A percentile compares a stretch with the other conserved stretches of the same genome.
Evolutionary conservation across 352 stramenopile genomes (phyloP).

Genomic region (Plasmopara viticola): DNA sequence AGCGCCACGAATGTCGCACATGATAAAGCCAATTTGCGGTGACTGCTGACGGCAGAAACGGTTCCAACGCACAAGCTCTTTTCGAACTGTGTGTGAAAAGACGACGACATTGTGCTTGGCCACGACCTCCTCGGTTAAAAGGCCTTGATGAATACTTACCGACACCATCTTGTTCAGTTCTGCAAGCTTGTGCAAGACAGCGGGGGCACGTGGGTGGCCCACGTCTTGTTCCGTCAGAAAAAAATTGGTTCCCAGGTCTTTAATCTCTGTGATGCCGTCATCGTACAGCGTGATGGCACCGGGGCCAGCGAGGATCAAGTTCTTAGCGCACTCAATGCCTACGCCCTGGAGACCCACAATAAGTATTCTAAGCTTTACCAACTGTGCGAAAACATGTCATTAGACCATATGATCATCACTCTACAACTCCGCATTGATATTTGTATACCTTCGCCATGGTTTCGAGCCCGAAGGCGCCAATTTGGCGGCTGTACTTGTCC

Average conservation of each 20-base stretch:
- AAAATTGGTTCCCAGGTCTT: slow-evolving; percentile 91
- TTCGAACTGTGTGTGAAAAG: slow-evolving; percentile 68
- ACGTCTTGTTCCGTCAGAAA: slow-evolving; percentile 85
- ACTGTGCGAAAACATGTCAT: slow-evolving; percentile 18
- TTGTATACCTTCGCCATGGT: slow-evolving; percentile 87
- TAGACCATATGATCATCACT: neutral
- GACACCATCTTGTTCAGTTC: slow-evolving; percentile 90
- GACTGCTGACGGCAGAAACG: slow-evolving; percentile 78
- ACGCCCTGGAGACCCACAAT: slow-evolving; percentile 83
- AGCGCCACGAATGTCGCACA: slow-evolving; percentile 67
- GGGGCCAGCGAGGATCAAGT: slow-evolving; percentile 88
- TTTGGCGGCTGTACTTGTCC: slow-evolving; percentile 92
- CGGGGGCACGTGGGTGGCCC: slow-evolving; percentile 49
- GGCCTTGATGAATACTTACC: slow-evolving; percentile 65
- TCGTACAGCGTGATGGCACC: slow-evolving; percentile 84
- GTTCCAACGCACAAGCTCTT: slow-evolving; percentile 86
- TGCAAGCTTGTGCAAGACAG: slow-evolving; percentile 73
- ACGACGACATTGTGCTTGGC: slow-evolving; percentile 83
- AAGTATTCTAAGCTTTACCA: slow-evolving; percentile 80
- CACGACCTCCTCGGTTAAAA: slow-evolving; percentile 57
- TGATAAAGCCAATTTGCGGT: slow-evolving; percentile 75
- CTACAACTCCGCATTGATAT: neutral
- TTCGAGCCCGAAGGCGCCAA: slow-evolving; percentile 88
- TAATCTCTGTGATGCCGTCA: slow-evolving; percentile 61
- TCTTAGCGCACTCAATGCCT: slow-evolving; percentile 90